These are phyloP conservation scores for Sarocladium strictum DNA, from an alignment of 2,329 filamentous ascomycete species.

Conservation along the genomic window DNA sequence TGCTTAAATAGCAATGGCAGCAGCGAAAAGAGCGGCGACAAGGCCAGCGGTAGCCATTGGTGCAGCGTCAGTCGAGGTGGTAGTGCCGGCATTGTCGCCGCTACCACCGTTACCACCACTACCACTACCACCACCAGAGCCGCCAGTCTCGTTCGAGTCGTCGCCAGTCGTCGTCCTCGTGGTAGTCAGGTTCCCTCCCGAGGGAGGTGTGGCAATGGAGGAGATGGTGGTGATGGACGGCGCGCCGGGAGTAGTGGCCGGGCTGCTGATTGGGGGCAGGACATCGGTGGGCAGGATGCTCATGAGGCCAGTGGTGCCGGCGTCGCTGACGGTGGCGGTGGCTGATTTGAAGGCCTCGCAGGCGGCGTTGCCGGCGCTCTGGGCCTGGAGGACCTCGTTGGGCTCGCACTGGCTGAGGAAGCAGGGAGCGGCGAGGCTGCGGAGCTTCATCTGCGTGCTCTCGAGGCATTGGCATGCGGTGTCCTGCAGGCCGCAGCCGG, in stretches of 20 bases:
- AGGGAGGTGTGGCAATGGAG: not conserved
- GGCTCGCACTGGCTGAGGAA: constrained; percentile 5
- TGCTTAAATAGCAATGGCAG: constrained; percentile 11
- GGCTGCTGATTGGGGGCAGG: not conserved
- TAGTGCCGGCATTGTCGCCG: not conserved
- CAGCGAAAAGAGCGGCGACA: constrained; percentile 16
- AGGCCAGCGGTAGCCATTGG: constrained; percentile 10
- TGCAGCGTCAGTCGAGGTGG: not conserved
- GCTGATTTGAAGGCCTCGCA: not conserved
- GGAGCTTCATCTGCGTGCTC: constrained; percentile 4
- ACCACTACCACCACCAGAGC: not conserved
- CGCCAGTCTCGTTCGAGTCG: constrained; percentile 1
- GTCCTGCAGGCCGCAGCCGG: constrained; percentile 8
- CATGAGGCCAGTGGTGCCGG: not conserved
- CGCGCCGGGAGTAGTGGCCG: not conserved
- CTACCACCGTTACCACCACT: not conserved
- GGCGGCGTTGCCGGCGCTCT: not conserved
- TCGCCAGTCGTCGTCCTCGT: constrained; percentile 4
- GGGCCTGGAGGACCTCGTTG: constrained; percentile 6
- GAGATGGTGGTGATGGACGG: constrained; percentile 7
- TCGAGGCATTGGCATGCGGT: constrained; percentile 9
- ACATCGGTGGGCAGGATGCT: constrained; percentile 1
- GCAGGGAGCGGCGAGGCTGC: not conserved
- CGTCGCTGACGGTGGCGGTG: not conserved
- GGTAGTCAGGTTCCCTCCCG: not conserved